Evolutionary conservation across 208 protist genomes (phyloP), one percentile per base, ranked within the genome.

Genomic region (Leptomonas seymouri): DNA sequence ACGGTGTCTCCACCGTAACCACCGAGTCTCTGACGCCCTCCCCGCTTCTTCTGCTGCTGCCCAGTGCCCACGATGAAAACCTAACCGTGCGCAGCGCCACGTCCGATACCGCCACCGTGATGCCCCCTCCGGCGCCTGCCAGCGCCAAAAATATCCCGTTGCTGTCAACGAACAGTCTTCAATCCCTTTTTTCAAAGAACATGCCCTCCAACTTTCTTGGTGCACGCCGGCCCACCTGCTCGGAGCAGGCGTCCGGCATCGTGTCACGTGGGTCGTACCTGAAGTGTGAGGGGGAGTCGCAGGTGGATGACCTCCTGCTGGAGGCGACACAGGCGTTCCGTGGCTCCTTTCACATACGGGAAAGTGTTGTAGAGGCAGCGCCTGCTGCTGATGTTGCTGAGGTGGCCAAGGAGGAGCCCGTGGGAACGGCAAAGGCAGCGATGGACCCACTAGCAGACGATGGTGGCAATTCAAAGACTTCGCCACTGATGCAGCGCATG

Each of bases 251-350:
- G 23, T 48, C 57, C 0, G 67, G 64, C 36, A 7, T 65, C 16
- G 9, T 65, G 9, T 65, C 55, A 18, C 58, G 67, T n/a, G 48
- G 67, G 1, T 72, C 57, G 16, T 65, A 27, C 67, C 48, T 28
- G 50, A 48, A 23, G 48, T 41, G 60, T 5, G 67, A 72, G 54
- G 67, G 64, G 46, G 67, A 72, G 67, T 30, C 21, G 41, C 31
- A 44, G 27, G 56, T 71, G 14, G 55, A 71, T 9, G 67, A 63
- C 23, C 42, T 72, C 34, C 42, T 72, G 36, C 41, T 61, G 21
- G 56, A 61, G 39, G 49, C 34, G 3, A 61, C 56, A 21, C 56
- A 61, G 36, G 2, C 56, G 5, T 61, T 61, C 23, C 46, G 4
- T 20, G 20, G n/a, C n/a, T n/a, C n/a, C n/a, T 18, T 2, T 12